phyloP scores from a whole-genome alignment of 139 green algal genomes.

The Mychonastes homosphaera region DNA sequence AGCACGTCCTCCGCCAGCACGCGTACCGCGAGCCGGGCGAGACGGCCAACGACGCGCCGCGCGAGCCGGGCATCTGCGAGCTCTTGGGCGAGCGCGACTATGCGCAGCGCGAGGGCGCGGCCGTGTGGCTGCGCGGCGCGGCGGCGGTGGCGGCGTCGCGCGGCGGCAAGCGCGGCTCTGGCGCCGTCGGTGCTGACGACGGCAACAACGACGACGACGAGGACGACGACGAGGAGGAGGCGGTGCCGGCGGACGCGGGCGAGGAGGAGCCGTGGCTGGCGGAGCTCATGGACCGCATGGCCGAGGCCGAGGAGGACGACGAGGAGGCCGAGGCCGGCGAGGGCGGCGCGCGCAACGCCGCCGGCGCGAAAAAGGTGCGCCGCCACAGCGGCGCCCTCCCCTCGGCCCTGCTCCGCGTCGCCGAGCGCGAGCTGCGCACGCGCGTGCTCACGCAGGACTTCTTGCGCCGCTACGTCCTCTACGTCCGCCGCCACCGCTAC shows the following conservation, averaged over 20 bases:
- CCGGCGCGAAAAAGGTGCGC: too few relatives aligned
- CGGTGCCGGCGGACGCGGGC: too few relatives aligned
- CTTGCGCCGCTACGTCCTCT: slow-evolving; percentile 65
- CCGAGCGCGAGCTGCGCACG: slow-evolving; percentile 1
- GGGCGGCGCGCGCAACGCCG: slow-evolving; percentile 16
- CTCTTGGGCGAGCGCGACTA: slow-evolving; percentile 9
- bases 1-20: slow-evolving; percentile 86
- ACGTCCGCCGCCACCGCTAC: slow-evolving; percentile 35
- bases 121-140: slow-evolving; percentile 18
- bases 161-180: neutral
- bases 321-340: neutral
- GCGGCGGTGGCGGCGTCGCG: neutral
- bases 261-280: slow-evolving; percentile 10
- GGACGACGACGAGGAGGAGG: slow-evolving; percentile 34
- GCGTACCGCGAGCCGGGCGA: slow-evolving; percentile 67
- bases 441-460: slow-evolving; percentile 48
- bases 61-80: slow-evolving; percentile 21
- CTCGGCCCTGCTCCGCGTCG: neutral
- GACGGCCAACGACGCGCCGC: neutral
- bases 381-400: too few relatives aligned
- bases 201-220: slow-evolving; percentile 21
- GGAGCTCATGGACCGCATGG: slow-evolving; percentile 1
- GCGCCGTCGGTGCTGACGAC: neutral
- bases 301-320: neutral
- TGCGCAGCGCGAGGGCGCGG: slow-evolving; percentile 4